These are phyloP conservation scores for Fusarium keratoplasticum DNA, from an alignment of 2,329 filamentous ascomycete genomes.

Conservation along the genomic window DNA sequence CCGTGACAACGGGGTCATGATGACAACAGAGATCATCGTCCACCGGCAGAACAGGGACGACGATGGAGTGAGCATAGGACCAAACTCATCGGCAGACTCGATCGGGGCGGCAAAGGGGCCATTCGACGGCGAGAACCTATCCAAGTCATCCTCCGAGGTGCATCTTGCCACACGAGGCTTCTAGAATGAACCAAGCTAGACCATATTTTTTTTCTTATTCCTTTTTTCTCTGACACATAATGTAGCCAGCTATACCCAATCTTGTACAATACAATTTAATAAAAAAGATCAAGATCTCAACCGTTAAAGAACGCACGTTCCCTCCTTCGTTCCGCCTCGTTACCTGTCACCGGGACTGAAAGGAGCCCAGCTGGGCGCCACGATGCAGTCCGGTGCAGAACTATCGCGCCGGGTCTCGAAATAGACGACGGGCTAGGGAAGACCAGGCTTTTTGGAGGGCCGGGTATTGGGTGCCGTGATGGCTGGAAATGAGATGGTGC, in stretches of 20 bases:
- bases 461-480: neutral
- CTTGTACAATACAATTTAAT: neutral
- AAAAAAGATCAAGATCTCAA: neutral
- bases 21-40: slow-evolving; percentile 43
- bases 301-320: neutral
- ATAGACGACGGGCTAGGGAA: neutral
- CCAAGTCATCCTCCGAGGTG: slow-evolving; percentile 43
- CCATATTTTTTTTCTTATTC: neutral
- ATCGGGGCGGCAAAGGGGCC: slow-evolving; percentile 14
- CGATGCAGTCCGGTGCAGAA: neutral
- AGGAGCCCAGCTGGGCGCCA: neutral
- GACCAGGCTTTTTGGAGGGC: neutral
- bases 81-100: slow-evolving; percentile 28
- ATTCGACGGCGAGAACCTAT: slow-evolving; percentile 31
- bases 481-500: neutral
- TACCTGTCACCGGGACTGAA: neutral
- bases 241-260: slow-evolving; percentile 27
- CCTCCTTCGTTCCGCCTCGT: neutral
- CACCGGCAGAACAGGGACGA: slow-evolving; percentile 36
- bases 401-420: neutral
- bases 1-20: slow-evolving; percentile 34
- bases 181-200: slow-evolving; percentile 3
- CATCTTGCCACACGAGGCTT: slow-evolving; percentile 40
- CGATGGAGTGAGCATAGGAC: slow-evolving; percentile 28
- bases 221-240: neutral